A percentile compares a stretch with the other conserved stretches of the same genome.
Evolutionary conservation across 2,329 filamentous ascomycete genomes (phyloP).

Genomic region (Chaetomiaceae sp.): DNA sequence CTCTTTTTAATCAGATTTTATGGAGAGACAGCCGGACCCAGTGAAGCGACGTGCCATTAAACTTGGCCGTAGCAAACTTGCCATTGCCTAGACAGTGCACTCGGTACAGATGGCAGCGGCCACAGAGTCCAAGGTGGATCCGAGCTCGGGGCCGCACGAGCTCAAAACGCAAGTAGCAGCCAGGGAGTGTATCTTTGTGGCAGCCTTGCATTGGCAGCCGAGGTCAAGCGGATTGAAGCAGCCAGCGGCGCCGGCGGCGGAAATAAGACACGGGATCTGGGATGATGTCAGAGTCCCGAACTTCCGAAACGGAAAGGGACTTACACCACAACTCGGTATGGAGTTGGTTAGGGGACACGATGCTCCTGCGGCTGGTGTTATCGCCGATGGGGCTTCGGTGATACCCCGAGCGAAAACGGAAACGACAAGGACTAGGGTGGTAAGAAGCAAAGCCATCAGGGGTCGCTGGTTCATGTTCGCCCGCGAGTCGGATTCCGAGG

Average conservation of each 20-base stretch:
- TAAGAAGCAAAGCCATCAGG: conserved; percentile 1
- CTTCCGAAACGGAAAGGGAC: neutral
- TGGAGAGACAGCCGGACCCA: no score
- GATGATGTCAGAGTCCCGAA: neutral
- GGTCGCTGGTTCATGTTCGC: no score
- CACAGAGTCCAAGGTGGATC: conserved; percentile 1
- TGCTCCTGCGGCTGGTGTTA: neutral
- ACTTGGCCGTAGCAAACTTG: no score
- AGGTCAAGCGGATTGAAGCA: conserved; percentile 13
- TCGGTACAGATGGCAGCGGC: conserved; percentile 17
- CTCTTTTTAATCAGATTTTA: no score
- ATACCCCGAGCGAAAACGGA: conserved; percentile 3
- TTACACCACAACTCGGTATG: conserved; percentile 19
- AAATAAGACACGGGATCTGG: conserved; percentile 10
- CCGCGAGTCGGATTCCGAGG: no score
- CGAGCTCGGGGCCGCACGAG: conserved; percentile 2
- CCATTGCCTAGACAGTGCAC: conserved; percentile 3
- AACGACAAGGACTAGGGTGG: neutral
- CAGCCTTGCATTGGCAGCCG: conserved; percentile 13
- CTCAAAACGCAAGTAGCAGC: conserved; percentile 10
- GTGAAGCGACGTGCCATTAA: no score
- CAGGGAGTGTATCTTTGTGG: neutral
- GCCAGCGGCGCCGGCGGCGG: conserved; percentile 8
- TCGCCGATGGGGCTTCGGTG: conserved; percentile 10
- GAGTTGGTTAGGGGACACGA: conserved; percentile 10